Base-by-base conservation (phyloP, 1,284 basidiomycete genomes). In the Heterobasidion occidentale region DNA sequence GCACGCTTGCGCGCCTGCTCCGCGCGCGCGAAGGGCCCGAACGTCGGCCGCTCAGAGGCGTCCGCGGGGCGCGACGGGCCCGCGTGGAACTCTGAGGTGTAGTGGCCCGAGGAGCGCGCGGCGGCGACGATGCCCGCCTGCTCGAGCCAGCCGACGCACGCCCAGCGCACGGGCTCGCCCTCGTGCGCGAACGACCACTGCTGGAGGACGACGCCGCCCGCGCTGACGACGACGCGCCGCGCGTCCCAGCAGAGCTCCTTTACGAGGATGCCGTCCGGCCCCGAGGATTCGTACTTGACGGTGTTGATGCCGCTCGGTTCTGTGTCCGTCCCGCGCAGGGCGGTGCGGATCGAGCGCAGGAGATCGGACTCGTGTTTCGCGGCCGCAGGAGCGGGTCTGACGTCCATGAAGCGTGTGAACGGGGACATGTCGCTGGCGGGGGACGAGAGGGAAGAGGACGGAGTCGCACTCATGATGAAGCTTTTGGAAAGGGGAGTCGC, bases 101-200 rank as follows among this genome's bases (percentile, higher is more conserved):
- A 76, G 57, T 73, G 73, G 49, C 57, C 60, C 2, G 60, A 59
- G 27, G 57, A 27, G 73, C 68, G 8, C 73, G 68, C 33, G 60
- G 61, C 52, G 65, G 61, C 33, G 62, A 65, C 11, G 65, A 64
- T 33, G 66, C 64, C 46, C 36, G 72, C 72, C 60, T 85, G 81
- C 59, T 84, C 80, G 52, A 94, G 78, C 70, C 79, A 81, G 7
- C 86, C 91, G 51, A 91, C 80, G 61, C 87, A 86, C 2, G 88
- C 92, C 71, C 79, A 89, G 56, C 87, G 84, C 42, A 94, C 80
- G 1, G 79, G 76, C 65, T 92, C 85, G 7, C 76, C 78, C 62
- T 91, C 86, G 34, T 84, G 75, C 6, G 77, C 71, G 64, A 91
- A 92, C 53, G 80, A 82, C 84, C 88, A 94, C 62, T 84, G 83